Evolutionary conservation across 1,139 yeast species (phyloP).

Genomic region (Blastobotrys buckinghamii): DNA sequence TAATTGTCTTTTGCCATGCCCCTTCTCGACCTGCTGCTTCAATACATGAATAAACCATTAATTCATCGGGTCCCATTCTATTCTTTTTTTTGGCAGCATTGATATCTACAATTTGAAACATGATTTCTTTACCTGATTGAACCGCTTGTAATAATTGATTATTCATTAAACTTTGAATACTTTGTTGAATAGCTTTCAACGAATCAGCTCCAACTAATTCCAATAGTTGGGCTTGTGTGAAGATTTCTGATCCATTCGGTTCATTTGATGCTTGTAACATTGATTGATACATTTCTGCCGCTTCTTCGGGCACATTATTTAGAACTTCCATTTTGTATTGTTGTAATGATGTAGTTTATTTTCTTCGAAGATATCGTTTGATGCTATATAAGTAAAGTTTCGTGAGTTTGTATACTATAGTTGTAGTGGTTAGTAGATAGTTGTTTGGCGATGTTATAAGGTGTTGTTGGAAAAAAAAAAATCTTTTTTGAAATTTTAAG

Average conservation of each 20-base stretch:
- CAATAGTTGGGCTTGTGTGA: constrained; percentile 54
- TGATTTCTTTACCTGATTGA: constrained; percentile 49
- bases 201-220: constrained; percentile 16
- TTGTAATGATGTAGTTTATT: too few relatives aligned
- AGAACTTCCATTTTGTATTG: neutral
- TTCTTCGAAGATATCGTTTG: too few relatives aligned
- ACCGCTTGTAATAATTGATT: constrained; percentile 56
- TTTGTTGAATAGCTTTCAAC: constrained; percentile 18
- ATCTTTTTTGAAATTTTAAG: too few relatives aligned
- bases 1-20: constrained; percentile 86
- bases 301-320: constrained; percentile 35
- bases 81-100: constrained; percentile 41
- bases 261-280: constrained; percentile 42
- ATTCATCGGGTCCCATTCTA: constrained; percentile 80
- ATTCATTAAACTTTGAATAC: constrained; percentile 26
- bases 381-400: too few relatives aligned
- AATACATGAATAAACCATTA: constrained; percentile 83
- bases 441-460: too few relatives aligned
- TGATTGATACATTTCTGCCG: constrained; percentile 49
- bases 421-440: too few relatives aligned
- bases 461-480: too few relatives aligned
- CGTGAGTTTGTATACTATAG: too few relatives aligned
- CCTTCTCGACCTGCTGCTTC: constrained; percentile 95
- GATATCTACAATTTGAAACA: constrained; percentile 57
- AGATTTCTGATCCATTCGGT: constrained; percentile 17